Percentiles rank a stretch among this genome's conserved stretches.
Evolutionary conservation across 495 filamentous ascomycete species (phyloP).

Genomic region (Chaetomidium leptoderma): DNA sequence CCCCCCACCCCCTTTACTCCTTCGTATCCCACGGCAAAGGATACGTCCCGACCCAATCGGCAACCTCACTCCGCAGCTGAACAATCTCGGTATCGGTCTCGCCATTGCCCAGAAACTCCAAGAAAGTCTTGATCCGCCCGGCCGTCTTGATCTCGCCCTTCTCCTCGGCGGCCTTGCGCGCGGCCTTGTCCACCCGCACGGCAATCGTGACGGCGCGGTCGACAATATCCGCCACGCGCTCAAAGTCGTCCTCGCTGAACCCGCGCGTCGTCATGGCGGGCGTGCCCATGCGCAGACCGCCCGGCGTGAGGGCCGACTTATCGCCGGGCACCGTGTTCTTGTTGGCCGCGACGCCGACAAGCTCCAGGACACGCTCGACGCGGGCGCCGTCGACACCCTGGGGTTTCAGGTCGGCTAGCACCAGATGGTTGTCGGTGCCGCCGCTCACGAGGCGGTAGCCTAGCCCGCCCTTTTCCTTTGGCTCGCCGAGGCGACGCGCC

Average conservation of each 20-base stretch:
- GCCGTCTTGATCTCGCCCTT: constrained; percentile 72
- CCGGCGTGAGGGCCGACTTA: constrained; percentile 84
- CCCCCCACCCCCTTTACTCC: constrained; percentile 16
- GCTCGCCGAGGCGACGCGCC: constrained; percentile 63
- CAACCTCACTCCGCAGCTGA: constrained; percentile 80
- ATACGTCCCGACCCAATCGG: constrained; percentile 94
- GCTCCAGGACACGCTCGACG: constrained; percentile 90
- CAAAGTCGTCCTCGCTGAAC: constrained; percentile 81
- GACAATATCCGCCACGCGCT: constrained; percentile 87
- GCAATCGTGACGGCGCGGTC: constrained; percentile 85
- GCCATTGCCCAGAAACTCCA: constrained; percentile 76
- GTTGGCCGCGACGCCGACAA: constrained; percentile 92
- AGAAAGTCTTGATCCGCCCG: constrained; percentile 74
- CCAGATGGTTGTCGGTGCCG: constrained; percentile 95
- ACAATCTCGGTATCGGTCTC: constrained; percentile 82
- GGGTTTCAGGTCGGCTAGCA: constrained; percentile 92
- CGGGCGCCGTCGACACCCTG: constrained; percentile 85
- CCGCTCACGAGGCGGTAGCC: constrained; percentile 90
- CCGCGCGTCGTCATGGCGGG: constrained; percentile 97
- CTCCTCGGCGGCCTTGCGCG: constrained; percentile 67
- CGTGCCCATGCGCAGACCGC: constrained; percentile 86
- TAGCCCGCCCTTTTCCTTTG: constrained; percentile 68
- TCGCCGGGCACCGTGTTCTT: constrained; percentile 99
- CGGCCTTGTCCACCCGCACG: constrained; percentile 74
- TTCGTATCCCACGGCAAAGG: constrained; percentile 68